phyloP scores from a whole-genome alignment of 225 moss, liverwort and hornwort genomes.

The Sphagnum contortum region DNA sequence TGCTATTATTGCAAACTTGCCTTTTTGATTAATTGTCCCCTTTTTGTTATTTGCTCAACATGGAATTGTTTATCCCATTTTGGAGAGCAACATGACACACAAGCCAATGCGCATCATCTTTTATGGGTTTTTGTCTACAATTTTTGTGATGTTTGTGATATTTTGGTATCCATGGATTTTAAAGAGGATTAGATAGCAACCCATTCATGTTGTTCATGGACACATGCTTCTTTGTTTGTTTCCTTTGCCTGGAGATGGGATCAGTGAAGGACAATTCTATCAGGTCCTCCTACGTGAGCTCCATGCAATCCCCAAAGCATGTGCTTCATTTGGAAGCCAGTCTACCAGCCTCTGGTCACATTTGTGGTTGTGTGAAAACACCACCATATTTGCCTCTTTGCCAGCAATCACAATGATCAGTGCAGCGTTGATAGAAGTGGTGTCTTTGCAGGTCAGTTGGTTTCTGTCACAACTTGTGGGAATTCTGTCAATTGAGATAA shows the following conservation, averaged over 20 bases:
- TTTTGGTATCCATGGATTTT: too few species aligned
- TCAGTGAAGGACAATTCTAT: constrained; percentile 8
- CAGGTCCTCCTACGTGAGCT: constrained; percentile 7
- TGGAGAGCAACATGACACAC: background rate
- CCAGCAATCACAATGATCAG: background rate
- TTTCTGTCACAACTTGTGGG: too few species aligned
- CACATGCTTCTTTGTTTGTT: too few species aligned
- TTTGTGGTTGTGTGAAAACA: constrained; percentile 10
- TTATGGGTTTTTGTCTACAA: too few species aligned
- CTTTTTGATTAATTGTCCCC: too few species aligned
- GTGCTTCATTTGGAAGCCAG: background rate
- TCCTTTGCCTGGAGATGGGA: constrained; percentile 8
- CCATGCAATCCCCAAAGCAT: constrained; percentile 7
- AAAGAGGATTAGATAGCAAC: too few species aligned
- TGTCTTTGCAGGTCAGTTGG: too few species aligned
- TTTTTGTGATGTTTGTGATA: too few species aligned
- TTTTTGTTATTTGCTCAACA: background rate
- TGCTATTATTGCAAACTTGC: too few species aligned
- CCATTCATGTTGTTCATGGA: too few species aligned
- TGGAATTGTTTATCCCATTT: constrained; percentile 4
- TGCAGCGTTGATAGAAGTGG: constrained; percentile 5
- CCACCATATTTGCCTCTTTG: constrained; percentile 6
- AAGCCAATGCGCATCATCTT: constrained; percentile 6
- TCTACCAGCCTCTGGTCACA: constrained; percentile 4
- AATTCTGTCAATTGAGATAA: too few species aligned